A percentile compares a stretch with the other conserved stretches of the same genome.
Conservation (phyloP, 225 moss, liverwort and hornwort species). For the Marchantia paleacea region DNA sequence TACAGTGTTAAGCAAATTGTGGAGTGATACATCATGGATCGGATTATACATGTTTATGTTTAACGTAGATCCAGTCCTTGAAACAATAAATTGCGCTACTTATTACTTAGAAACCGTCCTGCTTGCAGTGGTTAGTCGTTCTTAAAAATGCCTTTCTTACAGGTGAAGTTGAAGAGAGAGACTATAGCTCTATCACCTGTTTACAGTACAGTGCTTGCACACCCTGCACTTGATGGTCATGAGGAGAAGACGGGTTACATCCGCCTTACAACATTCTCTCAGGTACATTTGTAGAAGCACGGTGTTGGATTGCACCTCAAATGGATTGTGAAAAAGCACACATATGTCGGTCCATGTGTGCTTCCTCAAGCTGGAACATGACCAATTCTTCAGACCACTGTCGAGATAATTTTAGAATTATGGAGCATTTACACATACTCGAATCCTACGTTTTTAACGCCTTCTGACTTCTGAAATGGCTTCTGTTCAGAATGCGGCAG, state of each 20-base stretch:
- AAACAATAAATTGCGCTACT: too few relatives aligned
- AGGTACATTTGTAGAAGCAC: slow-evolving; percentile 38
- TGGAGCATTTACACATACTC: not conserved
- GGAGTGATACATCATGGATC: too few relatives aligned
- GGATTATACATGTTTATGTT: too few relatives aligned
- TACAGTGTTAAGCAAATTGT: not conserved
- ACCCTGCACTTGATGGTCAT: slow-evolving; percentile 60
- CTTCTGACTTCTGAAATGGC: not conserved
- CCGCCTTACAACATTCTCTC: slow-evolving; percentile 87
- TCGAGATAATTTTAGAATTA: not conserved
- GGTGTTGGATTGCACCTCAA: too few relatives aligned
- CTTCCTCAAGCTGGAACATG: not conserved
- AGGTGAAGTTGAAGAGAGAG: slow-evolving; percentile 77
- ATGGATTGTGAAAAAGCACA: not conserved
- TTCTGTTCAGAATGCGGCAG: slow-evolving; percentile 68
- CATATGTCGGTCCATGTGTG: not conserved
- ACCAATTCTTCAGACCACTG: too few relatives aligned
- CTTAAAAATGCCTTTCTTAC: not conserved
- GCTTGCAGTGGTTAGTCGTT: too few relatives aligned
- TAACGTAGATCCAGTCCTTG: too few relatives aligned
- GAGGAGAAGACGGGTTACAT: slow-evolving; percentile 86
- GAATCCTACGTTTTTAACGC: not conserved
- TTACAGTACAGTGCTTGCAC: slow-evolving; percentile 73
- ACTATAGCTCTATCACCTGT: slow-evolving; percentile 89
- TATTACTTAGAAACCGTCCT: too few relatives aligned